Evolutionary conservation across 768 basidiomycete species (phyloP), one percentile per base, ranked within the genome.

Genomic region (Astraeus odoratus): DNA sequence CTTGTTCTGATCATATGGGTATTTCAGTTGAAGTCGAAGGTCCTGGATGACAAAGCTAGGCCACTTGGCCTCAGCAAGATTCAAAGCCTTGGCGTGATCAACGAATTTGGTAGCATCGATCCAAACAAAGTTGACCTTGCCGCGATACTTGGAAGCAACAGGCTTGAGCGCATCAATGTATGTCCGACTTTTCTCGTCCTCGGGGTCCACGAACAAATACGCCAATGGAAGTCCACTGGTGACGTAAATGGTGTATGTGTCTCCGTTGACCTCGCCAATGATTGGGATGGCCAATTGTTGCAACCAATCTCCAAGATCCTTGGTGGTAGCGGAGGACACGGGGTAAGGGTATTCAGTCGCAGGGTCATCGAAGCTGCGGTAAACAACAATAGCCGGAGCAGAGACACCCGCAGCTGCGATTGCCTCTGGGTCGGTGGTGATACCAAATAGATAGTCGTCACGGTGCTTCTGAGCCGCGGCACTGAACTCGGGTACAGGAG

Each of bases 111-210:
- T 69, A 19, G 91, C 93, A 64, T 99, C 96, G 56, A 99, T 98
- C 83, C 84, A 95, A 50, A 98, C 95, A 64, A 97, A 96, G 81
- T 96, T 96, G 62, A 98, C 59, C 68, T 89, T 83, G 56, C 81
- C 76, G 68, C 88, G 91, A 74, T 78, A 80, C 60, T 82, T 78
- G 42, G 80, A 70, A 6, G 96, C 96, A 42, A 95, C 64, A 8
- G 90, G 82, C 54, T 73, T 80, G 54, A 97, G 61, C 31, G 73
- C 65, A 20, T 80, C 80, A 51, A 95, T 76, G 39, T 82, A 65
- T 24, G 72, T 70, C 12, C 87, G 75, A 54, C 77, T 81, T 48
- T 74, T 72, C 52, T 80, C 77, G 48, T 77, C 74, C 35, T 76
- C 64, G 24, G 94, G 85, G 64, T 97, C 92, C 54, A 94, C 57